These are phyloP conservation scores for Leishmania gerbilli DNA, from an alignment of 208 protist genomes.

Conservation along the genomic window DNA sequence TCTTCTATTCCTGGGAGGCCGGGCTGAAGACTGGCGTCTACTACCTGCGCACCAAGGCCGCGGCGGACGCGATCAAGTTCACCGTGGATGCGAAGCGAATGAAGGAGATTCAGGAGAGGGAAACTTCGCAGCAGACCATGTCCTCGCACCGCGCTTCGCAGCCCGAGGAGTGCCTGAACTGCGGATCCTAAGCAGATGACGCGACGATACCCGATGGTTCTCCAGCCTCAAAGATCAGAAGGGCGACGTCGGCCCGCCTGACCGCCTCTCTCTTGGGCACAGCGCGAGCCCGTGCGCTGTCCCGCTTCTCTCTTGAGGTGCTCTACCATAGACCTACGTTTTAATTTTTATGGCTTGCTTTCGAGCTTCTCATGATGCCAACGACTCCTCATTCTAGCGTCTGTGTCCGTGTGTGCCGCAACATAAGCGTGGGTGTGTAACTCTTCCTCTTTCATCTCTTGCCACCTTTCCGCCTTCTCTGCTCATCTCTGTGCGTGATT, in stretches of 20 bases:
- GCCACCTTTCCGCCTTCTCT: not conserved
- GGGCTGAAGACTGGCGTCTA: slow-evolving; percentile 99
- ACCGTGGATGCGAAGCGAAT: slow-evolving; percentile 95
- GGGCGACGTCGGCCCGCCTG: not conserved
- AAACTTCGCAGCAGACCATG: slow-evolving; percentile 10
- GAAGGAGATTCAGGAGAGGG: slow-evolving; percentile 66
- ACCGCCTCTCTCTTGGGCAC: not conserved
- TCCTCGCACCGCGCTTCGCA: slow-evolving; percentile 14
- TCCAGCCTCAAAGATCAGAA: not conserved
- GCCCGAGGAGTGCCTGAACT: slow-evolving; percentile 88
- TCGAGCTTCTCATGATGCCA: not conserved
- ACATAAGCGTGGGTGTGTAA: not conserved
- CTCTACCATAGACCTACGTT: not conserved
- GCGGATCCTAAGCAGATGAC: slow-evolving; percentile 37
- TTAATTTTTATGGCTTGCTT: not conserved
- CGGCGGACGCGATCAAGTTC: slow-evolving; percentile 99
- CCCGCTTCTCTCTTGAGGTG: not conserved
- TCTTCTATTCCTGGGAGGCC: slow-evolving; percentile 99
- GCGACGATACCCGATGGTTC: not conserved
- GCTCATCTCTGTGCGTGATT: not conserved
- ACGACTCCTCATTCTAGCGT: not conserved
- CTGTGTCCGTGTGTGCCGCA: not conserved
- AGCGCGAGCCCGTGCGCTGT: not conserved
- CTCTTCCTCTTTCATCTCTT: not conserved
- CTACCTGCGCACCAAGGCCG: slow-evolving; percentile 97